A percentile compares a stretch with the other conserved stretches of the same genome.
Conservation (phyloP, 495 filamentous ascomycete genomes). For the Clohesyomyces aquaticus region DNA sequence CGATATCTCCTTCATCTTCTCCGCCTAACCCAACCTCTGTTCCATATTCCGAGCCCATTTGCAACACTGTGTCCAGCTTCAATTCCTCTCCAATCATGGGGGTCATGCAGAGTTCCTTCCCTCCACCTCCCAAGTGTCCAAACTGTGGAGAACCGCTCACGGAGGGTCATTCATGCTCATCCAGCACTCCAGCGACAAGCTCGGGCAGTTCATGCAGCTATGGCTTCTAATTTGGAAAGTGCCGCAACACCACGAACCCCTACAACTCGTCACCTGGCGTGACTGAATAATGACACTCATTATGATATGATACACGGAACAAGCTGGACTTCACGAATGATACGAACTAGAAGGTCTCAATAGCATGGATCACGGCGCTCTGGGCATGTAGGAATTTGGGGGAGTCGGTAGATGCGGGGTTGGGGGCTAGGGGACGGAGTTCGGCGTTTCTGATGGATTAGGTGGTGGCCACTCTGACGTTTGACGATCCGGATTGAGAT, state of each 20-base stretch:
- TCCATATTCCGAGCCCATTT: background rate
- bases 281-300: background rate
- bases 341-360: background rate
- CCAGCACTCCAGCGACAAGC: slow-evolving; percentile 8
- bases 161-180: slow-evolving; percentile 19
- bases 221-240: background rate
- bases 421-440: too few species aligned
- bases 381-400: background rate
- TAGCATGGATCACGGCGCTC: background rate
- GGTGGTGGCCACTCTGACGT: too few species aligned
- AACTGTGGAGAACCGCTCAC: slow-evolving; percentile 16
- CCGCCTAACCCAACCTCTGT: background rate
- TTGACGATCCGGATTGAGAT: too few species aligned
- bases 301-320: background rate
- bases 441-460: too few species aligned
- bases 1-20: background rate
- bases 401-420: too few species aligned
- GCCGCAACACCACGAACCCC: background rate
- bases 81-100: slow-evolving; percentile 13
- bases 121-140: slow-evolving; percentile 29
- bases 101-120: slow-evolving; percentile 28
- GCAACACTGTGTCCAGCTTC: too few species aligned
- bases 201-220: background rate
- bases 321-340: background rate
- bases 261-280: background rate